Base-by-base conservation (phyloP, 495 filamentous ascomycete species). In the Aspergillus cavernicola region DNA sequence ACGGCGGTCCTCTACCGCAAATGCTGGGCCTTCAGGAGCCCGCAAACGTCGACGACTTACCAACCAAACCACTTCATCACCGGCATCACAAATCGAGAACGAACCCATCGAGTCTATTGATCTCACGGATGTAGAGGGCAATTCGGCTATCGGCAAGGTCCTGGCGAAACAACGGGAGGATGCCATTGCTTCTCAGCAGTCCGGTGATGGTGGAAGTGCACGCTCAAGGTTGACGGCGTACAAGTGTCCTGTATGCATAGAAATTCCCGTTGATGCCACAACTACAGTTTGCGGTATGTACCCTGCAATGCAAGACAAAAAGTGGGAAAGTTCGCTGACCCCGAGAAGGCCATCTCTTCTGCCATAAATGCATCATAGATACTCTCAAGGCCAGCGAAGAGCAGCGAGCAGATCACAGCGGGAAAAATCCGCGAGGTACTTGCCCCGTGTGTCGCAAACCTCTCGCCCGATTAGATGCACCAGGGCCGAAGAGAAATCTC, bases 231-330 rank as follows among this genome's bases (percentile, higher is more conserved):
- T 44, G 71, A 80, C 50, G 66, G 68, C 43, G 71, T 89, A 53
- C 76, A 85, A 57, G 31, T 96, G 90, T 55, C 85, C 91, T 24
- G 89, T 96, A 44, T 96, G 90, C 73, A 85, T 95, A 83, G 90
- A 95, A 47, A 78, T 81, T 35, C 82, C 80, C 3, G 85, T 77
- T 16, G 77, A 87, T 62, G 65, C 92, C 55, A 92, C 88, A 1
- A 84, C 84, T 36, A 95, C 90, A 2, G 76, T 85, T 58, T 96
- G 90, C 66, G 90, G 90, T 93, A 83, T 64, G 87, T 78, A 6
- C 23, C 39, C 38, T 11, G 47, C 31, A 28, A 55, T 31, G 16
- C n/a, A 8, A 9, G 23, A 13, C 8, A 9, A 15, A 2, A 9
- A 9, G 2, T 19, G 22, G 11, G 29, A 1, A 13, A 6, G 5